These are phyloP conservation scores for Kappamyces sp. DNA, from an alignment of 192 early-diverging fungal species.

Conservation along the genomic window DNA sequence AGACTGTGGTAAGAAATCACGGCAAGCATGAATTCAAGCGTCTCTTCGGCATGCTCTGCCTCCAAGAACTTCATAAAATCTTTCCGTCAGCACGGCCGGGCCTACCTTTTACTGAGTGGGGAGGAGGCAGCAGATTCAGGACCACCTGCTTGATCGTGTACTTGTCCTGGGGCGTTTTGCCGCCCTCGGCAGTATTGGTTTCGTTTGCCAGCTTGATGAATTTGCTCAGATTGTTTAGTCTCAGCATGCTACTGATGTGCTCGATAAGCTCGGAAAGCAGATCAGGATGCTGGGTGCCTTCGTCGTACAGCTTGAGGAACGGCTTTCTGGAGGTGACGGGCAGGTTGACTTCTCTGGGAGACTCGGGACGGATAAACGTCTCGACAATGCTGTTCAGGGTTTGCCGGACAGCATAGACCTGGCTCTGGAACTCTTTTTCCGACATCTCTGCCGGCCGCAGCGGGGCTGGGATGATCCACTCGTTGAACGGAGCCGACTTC, in stretches of 20 bases:
- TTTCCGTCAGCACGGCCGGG: not conserved
- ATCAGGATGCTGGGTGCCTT: slow-evolving; percentile 3
- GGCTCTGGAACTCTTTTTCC: not conserved
- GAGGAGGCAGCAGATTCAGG: slow-evolving; percentile 4
- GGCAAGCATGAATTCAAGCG: slow-evolving; percentile 10
- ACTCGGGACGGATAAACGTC: not conserved
- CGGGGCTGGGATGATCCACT: not conserved
- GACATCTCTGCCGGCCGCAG: not conserved
- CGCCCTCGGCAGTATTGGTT: not conserved
- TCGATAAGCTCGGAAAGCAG: not conserved
- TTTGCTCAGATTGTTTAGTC: slow-evolving; percentile 5
- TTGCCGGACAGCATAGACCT: not conserved
- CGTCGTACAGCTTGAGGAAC: slow-evolving; percentile 6
- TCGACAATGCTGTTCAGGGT: not conserved
- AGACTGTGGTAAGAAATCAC: slow-evolving; percentile 8
- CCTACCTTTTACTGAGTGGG: slow-evolving; percentile 5
- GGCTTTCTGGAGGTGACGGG: slow-evolving; percentile 8
- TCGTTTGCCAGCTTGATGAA: slow-evolving; percentile 8
- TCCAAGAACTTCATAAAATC: slow-evolving; percentile 13
- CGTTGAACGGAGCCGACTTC: not conserved
- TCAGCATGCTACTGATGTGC: slow-evolving; percentile 5
- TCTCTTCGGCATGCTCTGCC: slow-evolving; percentile 5
- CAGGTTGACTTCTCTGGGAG: slow-evolving; percentile 10
- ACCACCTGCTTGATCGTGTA: slow-evolving; percentile 12
- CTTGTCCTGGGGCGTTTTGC: not conserved